Evolutionary conservation across 495 filamentous ascomycete genomes (phyloP), one percentile per base, ranked within the genome.

Genomic region (Podospora tetraspora): DNA sequence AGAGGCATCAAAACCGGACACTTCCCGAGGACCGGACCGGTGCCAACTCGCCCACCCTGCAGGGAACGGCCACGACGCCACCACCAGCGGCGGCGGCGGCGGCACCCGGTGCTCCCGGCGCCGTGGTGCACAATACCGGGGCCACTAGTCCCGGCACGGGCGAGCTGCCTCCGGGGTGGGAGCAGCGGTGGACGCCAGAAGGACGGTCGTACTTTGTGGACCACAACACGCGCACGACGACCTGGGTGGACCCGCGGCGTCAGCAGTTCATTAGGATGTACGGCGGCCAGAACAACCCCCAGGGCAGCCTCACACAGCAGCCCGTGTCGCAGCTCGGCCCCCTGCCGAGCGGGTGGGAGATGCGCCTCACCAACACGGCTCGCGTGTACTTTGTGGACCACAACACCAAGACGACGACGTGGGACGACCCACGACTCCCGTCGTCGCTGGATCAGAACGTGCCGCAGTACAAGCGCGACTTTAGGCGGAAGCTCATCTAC

Each of bases 331-430:
- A 98, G 77, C 86, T 99, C 37, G 95, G 95, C n/a, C 94, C 95
- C 29, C 78, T 99, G 57, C 95, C 95, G 13, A 97, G 94, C 77
- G 95, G 95, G 22, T 99, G 95, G 95, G 95, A 99, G 83, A 99
- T 99, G 95, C 91, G 95, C 67, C 87, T 99, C 25, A 99, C 95
- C 61, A 98, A 98, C 76, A 99, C 95, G 8, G 95, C 95, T 13
- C 87, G 95, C 59, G 95, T 99, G 24, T 99, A 99, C 79, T 99
- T 99, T 76, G 95, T 99, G 37, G 95, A 99, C 75, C 95, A 99
- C 83, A 99, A 99, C 77, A 99, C 95, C 68, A 99, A 99, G 84
- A 99, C 95, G 0, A 99, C 95, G 13, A 99, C 95, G n/a, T 99
- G 95, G 95, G 95, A 99, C 74, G 95, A 99, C 74, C 95, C 95